phyloP scores from a whole-genome alignment of 108 stramenopile genomes.

The Bacterosira constricta region DNA sequence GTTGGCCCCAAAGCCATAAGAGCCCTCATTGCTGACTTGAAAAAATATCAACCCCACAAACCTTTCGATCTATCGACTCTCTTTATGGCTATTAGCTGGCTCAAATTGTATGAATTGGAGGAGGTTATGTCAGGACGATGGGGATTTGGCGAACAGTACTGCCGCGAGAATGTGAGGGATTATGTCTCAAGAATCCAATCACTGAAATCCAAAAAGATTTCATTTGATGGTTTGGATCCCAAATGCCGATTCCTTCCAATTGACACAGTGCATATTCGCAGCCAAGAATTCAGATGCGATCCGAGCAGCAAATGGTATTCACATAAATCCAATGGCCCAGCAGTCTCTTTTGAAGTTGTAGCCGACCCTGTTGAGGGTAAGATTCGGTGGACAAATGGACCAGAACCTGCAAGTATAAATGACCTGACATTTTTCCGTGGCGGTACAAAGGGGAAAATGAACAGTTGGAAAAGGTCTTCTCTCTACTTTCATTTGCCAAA shows the following conservation, averaged over 20 bases:
- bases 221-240: no score
- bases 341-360: not conserved
- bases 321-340: constrained; percentile 3
- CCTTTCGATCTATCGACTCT: not conserved
- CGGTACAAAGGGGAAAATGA: not conserved
- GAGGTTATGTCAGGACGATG: constrained; percentile 11
- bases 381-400: not conserved
- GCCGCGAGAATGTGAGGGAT: not conserved
- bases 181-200: no score
- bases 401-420: constrained; percentile 3
- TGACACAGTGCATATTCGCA: not conserved
- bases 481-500: constrained; percentile 5
- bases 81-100: constrained; percentile 4
- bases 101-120: constrained; percentile 7
- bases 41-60: no score
- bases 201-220: no score
- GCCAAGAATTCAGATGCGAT: constrained; percentile 8
- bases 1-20: no score
- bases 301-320: constrained; percentile 10
- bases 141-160: constrained; percentile 1
- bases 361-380: not conserved
- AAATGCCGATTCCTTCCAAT: constrained; percentile 1
- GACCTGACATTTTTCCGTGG: constrained; percentile 2
- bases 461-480: not conserved
- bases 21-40: not conserved